A percentile compares a stretch with the other conserved stretches of the same genome.
These are phyloP conservation scores for Paramecium pentaurelia DNA, from an alignment of 73 alveolate species.

Conservation along the genomic window DNA sequence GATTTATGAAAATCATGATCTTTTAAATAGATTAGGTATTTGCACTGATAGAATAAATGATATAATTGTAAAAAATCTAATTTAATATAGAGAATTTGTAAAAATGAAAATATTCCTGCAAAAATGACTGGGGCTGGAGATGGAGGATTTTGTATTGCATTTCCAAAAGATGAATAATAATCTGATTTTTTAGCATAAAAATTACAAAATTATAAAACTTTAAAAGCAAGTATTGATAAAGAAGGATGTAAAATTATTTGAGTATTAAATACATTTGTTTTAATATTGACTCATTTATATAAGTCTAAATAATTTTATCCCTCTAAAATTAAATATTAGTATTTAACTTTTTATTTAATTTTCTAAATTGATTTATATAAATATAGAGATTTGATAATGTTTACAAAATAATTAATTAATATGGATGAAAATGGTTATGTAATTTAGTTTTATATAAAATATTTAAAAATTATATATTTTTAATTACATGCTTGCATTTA, in stretches of 20 bases:
- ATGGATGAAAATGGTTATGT: neutral
- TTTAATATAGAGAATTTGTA: neutral
- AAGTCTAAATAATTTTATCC: neutral
- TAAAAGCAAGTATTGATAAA: neutral
- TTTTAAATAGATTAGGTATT: neutral
- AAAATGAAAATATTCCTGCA: neutral
- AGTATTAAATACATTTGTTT: neutral
- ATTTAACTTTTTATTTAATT: neutral
- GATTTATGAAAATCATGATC: conserved; percentile 15
- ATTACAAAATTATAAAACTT: neutral
- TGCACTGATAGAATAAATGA: neutral
- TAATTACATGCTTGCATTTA: neutral
- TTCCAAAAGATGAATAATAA: neutral
- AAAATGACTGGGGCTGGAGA: conserved; percentile 51
- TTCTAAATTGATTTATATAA: neutral
- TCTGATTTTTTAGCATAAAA: neutral
- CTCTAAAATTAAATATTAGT: neutral
- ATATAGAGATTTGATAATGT: neutral
- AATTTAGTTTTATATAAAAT: neutral
- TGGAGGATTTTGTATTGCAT: conserved; percentile 43
- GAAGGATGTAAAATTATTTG: neutral
- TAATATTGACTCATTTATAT: neutral
- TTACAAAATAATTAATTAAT: neutral
- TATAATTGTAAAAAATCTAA: neutral
- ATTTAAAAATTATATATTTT: neutral